Percentiles rank a stretch among this genome's conserved stretches.
phyloP scores from a whole-genome alignment of 306 rosid genomes.

The Pueraria montana region DNA sequence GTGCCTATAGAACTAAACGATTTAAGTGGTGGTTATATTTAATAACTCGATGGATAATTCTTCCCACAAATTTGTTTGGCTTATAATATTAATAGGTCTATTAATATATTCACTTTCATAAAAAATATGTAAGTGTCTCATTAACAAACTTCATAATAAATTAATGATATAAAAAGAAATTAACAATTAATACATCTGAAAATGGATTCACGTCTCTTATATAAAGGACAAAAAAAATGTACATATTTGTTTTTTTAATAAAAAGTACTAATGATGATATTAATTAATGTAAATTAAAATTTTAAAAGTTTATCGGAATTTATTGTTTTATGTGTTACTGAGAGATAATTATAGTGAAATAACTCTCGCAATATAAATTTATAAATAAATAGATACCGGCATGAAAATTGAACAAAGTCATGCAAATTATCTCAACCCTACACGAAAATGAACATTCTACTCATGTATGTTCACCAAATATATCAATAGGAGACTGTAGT shows the following conservation, averaged over 20 bases:
- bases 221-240: no score
- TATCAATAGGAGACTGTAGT: conserved; percentile 26
- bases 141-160: no score
- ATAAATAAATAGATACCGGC: background rate
- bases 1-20: no score
- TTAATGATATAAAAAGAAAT: no score
- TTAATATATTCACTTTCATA: background rate
- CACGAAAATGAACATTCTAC: background rate
- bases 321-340: background rate
- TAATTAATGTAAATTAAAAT: background rate
- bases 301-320: background rate
- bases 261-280: no score
- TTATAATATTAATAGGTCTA: background rate
- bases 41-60: no score
- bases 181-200: no score
- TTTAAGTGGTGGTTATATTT: no score
- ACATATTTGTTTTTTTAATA: no score
- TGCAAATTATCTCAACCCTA: background rate
- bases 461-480: conserved; percentile 28
- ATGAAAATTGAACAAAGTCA: no score
- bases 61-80: background rate
- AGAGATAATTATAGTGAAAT: background rate
- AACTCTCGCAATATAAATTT: background rate
- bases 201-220: no score
- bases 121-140: no score